Evolutionary conservation across 495 filamentous ascomycete genomes (phyloP).

Genomic region (Penicillium cataractarum): DNA sequence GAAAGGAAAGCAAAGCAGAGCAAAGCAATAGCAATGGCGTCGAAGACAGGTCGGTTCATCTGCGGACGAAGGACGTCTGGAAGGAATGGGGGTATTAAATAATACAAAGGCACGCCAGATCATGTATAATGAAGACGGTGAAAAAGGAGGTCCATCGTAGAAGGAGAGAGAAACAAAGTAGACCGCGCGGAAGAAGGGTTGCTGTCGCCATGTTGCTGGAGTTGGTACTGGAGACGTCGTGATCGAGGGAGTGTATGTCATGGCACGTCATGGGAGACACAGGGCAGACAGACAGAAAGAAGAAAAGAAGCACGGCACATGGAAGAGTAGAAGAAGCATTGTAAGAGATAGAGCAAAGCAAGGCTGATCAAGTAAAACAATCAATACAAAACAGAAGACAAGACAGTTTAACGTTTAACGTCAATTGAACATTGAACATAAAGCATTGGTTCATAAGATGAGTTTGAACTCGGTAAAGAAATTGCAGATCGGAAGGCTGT

Average conservation of each 20-base stretch:
- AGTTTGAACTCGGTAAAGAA: neutral
- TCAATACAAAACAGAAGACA: neutral
- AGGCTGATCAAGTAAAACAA: neutral
- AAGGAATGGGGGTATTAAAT: conserved; percentile 11
- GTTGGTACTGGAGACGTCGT: neutral
- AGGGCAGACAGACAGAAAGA: conserved; percentile 3
- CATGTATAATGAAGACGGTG: neutral
- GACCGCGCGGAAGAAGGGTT: neutral
- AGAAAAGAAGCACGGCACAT: conserved; percentile 3
- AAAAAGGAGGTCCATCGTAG: neutral
- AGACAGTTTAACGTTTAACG: neutral
- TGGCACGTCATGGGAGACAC: conserved; percentile 13
- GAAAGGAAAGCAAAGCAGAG: neutral
- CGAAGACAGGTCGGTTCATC: neutral
- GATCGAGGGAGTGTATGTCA: conserved; percentile 7
- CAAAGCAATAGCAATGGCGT: neutral
- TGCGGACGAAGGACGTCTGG: neutral
- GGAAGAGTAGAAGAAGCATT: neutral
- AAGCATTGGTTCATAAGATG: conserved; percentile 5
- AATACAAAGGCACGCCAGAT: conserved; percentile 13
- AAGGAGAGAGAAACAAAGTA: neutral
- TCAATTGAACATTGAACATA: conserved; percentile 1
- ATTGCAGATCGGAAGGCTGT: neutral
- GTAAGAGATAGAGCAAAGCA: neutral
- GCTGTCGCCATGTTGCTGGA: conserved; percentile 10